A percentile compares a stretch with the other conserved stretches of the same genome.
These are phyloP conservation scores for Biscutella laevigata DNA, from an alignment of 441 rosid genomes.

Conservation along the genomic window DNA sequence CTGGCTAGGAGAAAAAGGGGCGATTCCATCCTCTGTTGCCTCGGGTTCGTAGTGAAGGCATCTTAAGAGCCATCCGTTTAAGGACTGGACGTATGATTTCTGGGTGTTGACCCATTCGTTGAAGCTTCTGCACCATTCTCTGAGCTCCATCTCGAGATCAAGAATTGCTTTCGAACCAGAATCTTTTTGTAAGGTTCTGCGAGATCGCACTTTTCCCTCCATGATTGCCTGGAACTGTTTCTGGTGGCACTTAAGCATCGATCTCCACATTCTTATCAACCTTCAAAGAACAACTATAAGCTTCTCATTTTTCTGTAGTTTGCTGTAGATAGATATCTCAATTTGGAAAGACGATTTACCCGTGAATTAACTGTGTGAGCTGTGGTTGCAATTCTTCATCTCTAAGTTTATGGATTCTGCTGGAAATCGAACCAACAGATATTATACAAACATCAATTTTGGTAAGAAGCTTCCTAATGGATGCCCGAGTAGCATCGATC, in stretches of 20 bases:
- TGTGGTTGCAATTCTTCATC: slow-evolving; percentile 88
- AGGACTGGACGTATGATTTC: slow-evolving; percentile 61
- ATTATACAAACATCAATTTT: slow-evolving; percentile 73
- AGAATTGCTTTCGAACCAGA: slow-evolving; percentile 76
- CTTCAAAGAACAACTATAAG: slow-evolving; percentile 43
- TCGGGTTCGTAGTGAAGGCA: slow-evolving; percentile 72
- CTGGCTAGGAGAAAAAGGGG: slow-evolving; percentile 41
- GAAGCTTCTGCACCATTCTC: slow-evolving; percentile 73
- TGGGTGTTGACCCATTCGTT: slow-evolving; percentile 52
- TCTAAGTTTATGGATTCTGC: slow-evolving; percentile 63
- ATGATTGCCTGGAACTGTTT: slow-evolving; percentile 56
- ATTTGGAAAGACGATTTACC: slow-evolving; percentile 37
- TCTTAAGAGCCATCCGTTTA: slow-evolving; percentile 75
- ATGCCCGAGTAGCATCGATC: slow-evolving; percentile 59
- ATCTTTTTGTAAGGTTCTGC: slow-evolving; percentile 63
- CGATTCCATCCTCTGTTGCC: slow-evolving; percentile 48
- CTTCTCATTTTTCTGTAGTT: too few relatives aligned
- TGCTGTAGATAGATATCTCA: neutral
- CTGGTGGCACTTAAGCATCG: slow-evolving; percentile 83
- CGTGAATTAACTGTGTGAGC: slow-evolving; percentile 64
- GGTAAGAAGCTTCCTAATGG: slow-evolving; percentile 70
- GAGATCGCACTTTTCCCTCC: slow-evolving; percentile 62
- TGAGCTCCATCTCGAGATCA: slow-evolving; percentile 83
- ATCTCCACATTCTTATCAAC: slow-evolving; percentile 87
- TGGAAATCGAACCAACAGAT: slow-evolving; percentile 80